Evolutionary conservation across 2,329 filamentous ascomycete species (phyloP), one percentile per base, ranked within the genome.

Genomic region (Epichloe sp.): DNA sequence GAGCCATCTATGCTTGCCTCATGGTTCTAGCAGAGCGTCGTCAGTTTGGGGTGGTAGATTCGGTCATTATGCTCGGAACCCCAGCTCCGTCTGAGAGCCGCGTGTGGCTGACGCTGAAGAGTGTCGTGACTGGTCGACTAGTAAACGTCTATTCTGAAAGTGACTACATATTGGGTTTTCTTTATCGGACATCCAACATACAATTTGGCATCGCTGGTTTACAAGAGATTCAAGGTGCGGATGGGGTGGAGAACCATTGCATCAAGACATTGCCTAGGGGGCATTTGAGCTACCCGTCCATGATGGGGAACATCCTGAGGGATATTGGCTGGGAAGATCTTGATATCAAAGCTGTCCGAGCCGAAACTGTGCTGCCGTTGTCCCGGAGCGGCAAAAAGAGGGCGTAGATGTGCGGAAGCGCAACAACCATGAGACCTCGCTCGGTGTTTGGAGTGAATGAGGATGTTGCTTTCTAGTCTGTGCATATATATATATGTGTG

Each of bases 81-180:
- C 89, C 91, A 0, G 83, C 83, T 5, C 88, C 90, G 0, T 81
- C 85, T 1, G 78, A 85, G 21, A 76, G 76, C 2, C 73, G 76
- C 7, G 81, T 86, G 49, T 96, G 91, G 90, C 75, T 85, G 31
- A 75, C 80, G 5, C 77, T 95, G 62, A 82, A 86, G 55, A 84
- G 80, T 53, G 86, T 91, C 2, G 88, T 95, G 4, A 77, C 81
- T 41, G 89, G 90, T 0, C 80, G 89, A 21, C 73, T 96, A n/a
- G 77, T 96, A 61, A 97, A 96, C 59, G 88, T 93, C 3, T 96
- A 84, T 64, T 94, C 87, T 1, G 82, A 85, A 48, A 86, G 88
- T 45, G 91, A 97, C 65, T 89, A 88, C 57, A 82, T 96, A 23
- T 80, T 97, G 2, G 89, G 82, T 1, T 95, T 96, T 63, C 72